phyloP scores from a whole-genome alignment of 2,329 filamentous ascomycete genomes.

The Aspergillus tanneri region DNA sequence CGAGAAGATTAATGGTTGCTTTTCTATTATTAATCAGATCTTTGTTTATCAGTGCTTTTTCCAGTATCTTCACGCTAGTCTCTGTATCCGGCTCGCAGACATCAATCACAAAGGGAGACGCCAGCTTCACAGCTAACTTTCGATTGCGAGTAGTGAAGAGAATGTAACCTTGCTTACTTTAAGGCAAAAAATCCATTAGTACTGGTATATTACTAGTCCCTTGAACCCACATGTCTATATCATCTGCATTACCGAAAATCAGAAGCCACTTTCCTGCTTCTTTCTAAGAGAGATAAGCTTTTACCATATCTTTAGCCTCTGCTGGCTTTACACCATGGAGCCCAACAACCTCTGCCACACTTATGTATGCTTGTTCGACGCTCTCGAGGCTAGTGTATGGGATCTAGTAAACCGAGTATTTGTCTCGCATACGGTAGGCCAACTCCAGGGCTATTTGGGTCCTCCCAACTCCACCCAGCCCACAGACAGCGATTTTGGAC shows the following conservation, averaged over 20 bases:
- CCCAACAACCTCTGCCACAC: conserved; percentile 10
- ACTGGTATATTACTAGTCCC: not conserved
- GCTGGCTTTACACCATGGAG: conserved; percentile 2
- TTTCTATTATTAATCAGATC: conserved; percentile 10
- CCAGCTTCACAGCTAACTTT: conserved; percentile 19
- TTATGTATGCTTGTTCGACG: conserved; percentile 16
- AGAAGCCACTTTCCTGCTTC: conserved; percentile 22
- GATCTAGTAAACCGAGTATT: conserved; percentile 28
- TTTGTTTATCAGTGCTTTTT: not conserved
- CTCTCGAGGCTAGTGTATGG: conserved; percentile 22
- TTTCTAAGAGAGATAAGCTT: conserved; percentile 13
- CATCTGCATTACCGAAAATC: conserved; percentile 27
- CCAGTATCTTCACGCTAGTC: conserved; percentile 5
- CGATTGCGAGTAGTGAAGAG: conserved; percentile 30
- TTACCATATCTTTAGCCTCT: conserved; percentile 8
- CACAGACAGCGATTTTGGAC: not conserved
- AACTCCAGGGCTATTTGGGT: not conserved
- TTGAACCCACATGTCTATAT: conserved; percentile 17
- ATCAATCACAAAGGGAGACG: conserved; percentile 13
- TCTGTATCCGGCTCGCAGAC: conserved; percentile 17
- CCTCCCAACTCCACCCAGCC: conserved; percentile 1
- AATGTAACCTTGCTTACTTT: conserved; percentile 22
- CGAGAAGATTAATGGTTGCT: conserved; percentile 14
- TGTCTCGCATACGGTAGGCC: conserved; percentile 16
- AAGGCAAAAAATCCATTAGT: conserved; percentile 15